A percentile compares a stretch with the other conserved stretches of the same genome.
Evolutionary conservation across 2,329 filamentous ascomycete species (phyloP).

Genomic region (Volutella citrinella): DNA sequence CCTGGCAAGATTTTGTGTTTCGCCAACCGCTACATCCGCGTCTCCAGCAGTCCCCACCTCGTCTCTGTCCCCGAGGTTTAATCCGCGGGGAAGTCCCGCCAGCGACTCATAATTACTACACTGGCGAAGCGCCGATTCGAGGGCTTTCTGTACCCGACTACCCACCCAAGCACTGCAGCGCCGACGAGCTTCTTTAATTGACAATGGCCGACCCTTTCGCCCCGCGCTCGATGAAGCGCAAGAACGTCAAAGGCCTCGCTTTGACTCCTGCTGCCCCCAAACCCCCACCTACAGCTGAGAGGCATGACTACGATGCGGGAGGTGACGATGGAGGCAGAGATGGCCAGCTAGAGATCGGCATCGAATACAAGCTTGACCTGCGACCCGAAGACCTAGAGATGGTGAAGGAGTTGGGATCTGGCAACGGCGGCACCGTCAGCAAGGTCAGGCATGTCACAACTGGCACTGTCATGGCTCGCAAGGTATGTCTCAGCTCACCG

Average conservation of each 20-base stretch:
- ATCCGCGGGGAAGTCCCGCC: too few species aligned
- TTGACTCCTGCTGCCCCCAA: constrained; percentile 77
- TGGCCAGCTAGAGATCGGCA: constrained; percentile 83
- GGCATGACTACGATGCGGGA: constrained; percentile 55
- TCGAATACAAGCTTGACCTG: constrained; percentile 93
- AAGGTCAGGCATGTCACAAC: constrained; percentile 95
- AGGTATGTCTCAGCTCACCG: constrained; percentile 55
- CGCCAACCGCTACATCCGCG: too few species aligned
- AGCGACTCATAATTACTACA: too few species aligned
- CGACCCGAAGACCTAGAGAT: constrained; percentile 89
- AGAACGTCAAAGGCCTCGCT: constrained; percentile 96
- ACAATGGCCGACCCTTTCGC: constrained; percentile 62
- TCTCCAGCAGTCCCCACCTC: too few species aligned
- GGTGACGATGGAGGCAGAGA: constrained; percentile 56
- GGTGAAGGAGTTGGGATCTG: constrained; percentile 89
- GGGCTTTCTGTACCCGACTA: too few species aligned
- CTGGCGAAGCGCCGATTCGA: too few species aligned
- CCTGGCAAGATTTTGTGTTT: too few species aligned
- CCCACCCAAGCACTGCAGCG: too few species aligned
- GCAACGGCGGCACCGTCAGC: constrained; percentile 96
- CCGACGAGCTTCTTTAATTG: too few species aligned
- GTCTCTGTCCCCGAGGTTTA: too few species aligned
- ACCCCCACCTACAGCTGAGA: constrained; percentile 67
- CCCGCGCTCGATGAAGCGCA: constrained; percentile 89
- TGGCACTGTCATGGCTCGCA: constrained; percentile 95